phyloP scores from a whole-genome alignment of 179 eudicot genomes.

The Actinidia polygama region DNA sequence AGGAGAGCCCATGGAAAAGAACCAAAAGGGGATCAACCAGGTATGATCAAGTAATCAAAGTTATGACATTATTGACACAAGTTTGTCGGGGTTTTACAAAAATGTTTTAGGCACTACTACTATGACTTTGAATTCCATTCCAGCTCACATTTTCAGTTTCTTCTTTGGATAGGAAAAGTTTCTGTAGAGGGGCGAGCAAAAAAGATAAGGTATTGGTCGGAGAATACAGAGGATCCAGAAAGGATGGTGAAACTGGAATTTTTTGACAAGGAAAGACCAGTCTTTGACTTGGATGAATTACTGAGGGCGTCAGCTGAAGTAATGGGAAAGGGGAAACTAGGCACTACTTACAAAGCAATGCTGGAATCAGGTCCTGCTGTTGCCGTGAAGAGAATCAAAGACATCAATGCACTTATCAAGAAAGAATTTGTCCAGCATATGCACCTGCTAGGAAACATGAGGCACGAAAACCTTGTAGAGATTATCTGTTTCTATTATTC shows the following conservation, averaged over 20 bases:
- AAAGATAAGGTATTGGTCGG: slow-evolving; percentile 30
- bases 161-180: not conserved
- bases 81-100: no score
- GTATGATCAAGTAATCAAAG: not conserved
- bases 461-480: slow-evolving; percentile 47
- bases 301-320: slow-evolving; percentile 51
- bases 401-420: slow-evolving; percentile 34
- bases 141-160: no score
- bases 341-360: slow-evolving; percentile 51
- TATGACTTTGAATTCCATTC: no score
- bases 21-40: slow-evolving; percentile 5
- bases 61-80: no score
- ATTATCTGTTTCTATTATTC: slow-evolving; percentile 41
- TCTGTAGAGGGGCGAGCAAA: not conserved
- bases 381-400: slow-evolving; percentile 47
- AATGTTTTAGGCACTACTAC: no score
- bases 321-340: slow-evolving; percentile 50
- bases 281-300: slow-evolving; percentile 44
- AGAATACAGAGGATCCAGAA: slow-evolving; percentile 32
- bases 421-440: slow-evolving; percentile 49
- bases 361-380: slow-evolving; percentile 42
- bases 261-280: slow-evolving; percentile 28
- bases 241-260: slow-evolving; percentile 34
- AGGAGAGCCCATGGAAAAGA: slow-evolving; percentile 23
- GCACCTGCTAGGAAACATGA: slow-evolving; percentile 42